Evolutionary conservation across 2,329 filamentous ascomycete genomes (phyloP), one percentile per base, ranked within the genome.

Genomic region (Neobulgaria alba): DNA sequence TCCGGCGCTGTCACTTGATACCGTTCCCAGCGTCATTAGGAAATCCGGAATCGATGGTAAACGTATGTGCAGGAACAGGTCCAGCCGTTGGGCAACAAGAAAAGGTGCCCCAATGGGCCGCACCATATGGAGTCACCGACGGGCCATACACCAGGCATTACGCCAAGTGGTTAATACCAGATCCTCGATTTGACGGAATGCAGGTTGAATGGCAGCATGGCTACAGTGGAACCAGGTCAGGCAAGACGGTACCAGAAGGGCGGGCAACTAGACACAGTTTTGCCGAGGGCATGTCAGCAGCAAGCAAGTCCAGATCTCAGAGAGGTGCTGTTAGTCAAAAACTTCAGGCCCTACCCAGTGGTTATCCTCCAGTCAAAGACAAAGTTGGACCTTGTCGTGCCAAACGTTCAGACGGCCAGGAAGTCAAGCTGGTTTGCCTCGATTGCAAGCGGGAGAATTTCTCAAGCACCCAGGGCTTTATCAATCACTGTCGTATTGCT

Each of bases 401-500:
- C 59, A 89, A 87, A 64, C 82, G 88, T 54, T 81, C 83, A 15
- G 89, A 96, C 63, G 85, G 85, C 41, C 73, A 85, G 57, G 79
- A 82, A 49, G 90, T 96, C 49, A 93, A 94, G 64, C 73, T 96
- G 36, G 82, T 94, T 48, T 98, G 92, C 67, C 65, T 85, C 44
- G 84, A 92, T 61, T 96, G 92, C 63, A 74, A 87, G 36, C 76
- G 90, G 49, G 85, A 87, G 60, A 86, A 95, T 61, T 96, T 96
- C 58, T 89, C 84, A 41, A 96, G 89, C 66, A 93, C 89, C 0
- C 92, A 96, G 63, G 92, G 92, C n/a, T 96, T 96, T 65, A 92
- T 98, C 67, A 98, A 98, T 59, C 92, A 98, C 60, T 96, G 90
- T 61, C 87, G 92, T 42, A 96, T 98, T 55, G 88, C 89, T 18